phyloP scores from a whole-genome alignment of 768 basidiomycete genomes.

The Sistotremastrum niveocremeum region DNA sequence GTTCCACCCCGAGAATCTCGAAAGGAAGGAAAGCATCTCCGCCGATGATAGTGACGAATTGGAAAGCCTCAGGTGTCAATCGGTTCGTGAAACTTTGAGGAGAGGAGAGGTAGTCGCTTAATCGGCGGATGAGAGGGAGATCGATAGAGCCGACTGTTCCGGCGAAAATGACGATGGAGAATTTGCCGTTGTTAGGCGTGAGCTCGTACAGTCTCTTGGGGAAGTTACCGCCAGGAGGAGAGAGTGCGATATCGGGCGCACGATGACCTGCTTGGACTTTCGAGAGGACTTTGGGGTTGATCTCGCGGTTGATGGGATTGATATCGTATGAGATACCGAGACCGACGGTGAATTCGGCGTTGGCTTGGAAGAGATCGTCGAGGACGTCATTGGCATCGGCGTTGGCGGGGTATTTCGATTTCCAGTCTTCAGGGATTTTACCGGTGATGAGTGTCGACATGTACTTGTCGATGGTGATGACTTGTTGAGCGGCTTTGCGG shows the following conservation, averaged over 20 bases:
- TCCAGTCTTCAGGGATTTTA: constrained; percentile 6
- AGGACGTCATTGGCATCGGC: constrained; percentile 5
- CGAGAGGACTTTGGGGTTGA: neutral
- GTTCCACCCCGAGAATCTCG: constrained; percentile 1
- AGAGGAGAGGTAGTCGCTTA: constrained; percentile 1
- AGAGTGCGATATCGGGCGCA: constrained; percentile 6
- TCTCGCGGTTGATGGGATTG: constrained; percentile 2
- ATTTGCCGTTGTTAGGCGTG: constrained; percentile 7
- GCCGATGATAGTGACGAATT: constrained; percentile 2
- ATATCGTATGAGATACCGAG: constrained; percentile 8
- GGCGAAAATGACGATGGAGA: constrained; percentile 8
- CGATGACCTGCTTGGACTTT: constrained; percentile 5
- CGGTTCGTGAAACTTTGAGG: neutral
- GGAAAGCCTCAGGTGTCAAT: neutral
- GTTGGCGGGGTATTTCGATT: constrained; percentile 1
- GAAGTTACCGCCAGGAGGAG: constrained; percentile 5
- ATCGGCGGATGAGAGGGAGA: constrained; percentile 1
- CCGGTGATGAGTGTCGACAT: constrained; percentile 10
- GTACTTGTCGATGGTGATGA: constrained; percentile 11
- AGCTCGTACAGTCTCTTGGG: constrained; percentile 4
- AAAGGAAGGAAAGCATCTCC: neutral
- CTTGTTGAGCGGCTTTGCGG: constrained; percentile 2
- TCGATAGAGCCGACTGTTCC: constrained; percentile 2
- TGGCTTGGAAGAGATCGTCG: constrained; percentile 5
- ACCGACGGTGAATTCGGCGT: constrained; percentile 9